Evolutionary conservation across 2,329 filamentous ascomycete species (phyloP), one percentile per base, ranked within the genome.

Genomic region (Epichloe bromicola): DNA sequence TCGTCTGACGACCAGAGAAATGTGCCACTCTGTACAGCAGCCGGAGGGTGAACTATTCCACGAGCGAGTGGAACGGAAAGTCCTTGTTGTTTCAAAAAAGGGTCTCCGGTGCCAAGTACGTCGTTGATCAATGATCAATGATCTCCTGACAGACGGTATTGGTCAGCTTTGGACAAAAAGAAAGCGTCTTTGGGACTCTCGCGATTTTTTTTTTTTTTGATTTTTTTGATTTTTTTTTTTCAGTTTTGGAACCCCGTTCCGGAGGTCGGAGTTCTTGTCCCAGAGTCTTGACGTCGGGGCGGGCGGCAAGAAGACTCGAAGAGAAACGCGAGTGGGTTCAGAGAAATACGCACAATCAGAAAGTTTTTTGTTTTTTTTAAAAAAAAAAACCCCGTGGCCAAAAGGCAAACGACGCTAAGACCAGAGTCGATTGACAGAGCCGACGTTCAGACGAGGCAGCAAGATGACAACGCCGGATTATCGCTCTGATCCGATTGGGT

Each of bases 401-500:
- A 40, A 50, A 46, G 23, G 39, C 19, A 34, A 12, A 40, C 12
- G n/a, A 40, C 12, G 33, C 11, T 52, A 17, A 39, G 37, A 49
- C 23, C 41, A 44, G 26, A 52, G 36, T 41, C 30, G 47, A 39
- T 40, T 49, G 51, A 49, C 19, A 41, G 14, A 38, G 42, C 36
- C 23, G 30, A 15, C 26, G 47, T 14, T 38, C 26, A 46, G 37
- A 43, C 19, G 51, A 37, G 33, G 33, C 41, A 41, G 38, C 15
- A 34, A 49, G 7, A 48, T 19, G 46, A 33, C 37, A 30, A 38
- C 10, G 30, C 20, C 43, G 51, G 47, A 46, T 41, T 20, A 48
- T 46, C 47, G 51, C 47, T 49, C 3, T 41, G 11, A 20, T 49
- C 47, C 42, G 37, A 49, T 49, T 46, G 51, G 46, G 20, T 19